These are phyloP conservation scores for Cordyceps farinosa DNA, from an alignment of 2,329 filamentous ascomycete genomes.

Conservation along the genomic window DNA sequence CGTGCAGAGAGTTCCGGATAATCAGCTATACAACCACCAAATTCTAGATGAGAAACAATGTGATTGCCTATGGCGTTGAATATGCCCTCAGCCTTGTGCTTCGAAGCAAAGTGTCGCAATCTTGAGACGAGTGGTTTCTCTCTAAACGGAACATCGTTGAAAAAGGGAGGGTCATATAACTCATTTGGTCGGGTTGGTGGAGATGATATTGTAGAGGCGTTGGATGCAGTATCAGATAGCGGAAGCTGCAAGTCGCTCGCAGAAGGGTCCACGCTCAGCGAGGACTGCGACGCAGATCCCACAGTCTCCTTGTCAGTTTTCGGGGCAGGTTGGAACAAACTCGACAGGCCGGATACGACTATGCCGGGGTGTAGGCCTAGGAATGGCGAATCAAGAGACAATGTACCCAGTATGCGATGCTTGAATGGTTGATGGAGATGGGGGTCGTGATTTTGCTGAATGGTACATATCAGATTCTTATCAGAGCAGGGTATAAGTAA, in stretches of 20 bases:
- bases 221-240: slow-evolving; percentile 11
- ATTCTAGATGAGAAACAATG: slow-evolving; percentile 77
- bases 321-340: slow-evolving; percentile 60
- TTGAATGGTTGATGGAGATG: slow-evolving; percentile 47
- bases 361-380: slow-evolving; percentile 87
- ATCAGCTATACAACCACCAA: slow-evolving; percentile 76
- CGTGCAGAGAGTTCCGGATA: slow-evolving; percentile 65
- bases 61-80: slow-evolving; percentile 68
- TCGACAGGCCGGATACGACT: slow-evolving; percentile 74
- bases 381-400: slow-evolving; percentile 84
- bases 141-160: slow-evolving; percentile 68
- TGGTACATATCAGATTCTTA: not conserved
- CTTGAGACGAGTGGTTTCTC: slow-evolving; percentile 67
- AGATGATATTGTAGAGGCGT: slow-evolving; percentile 16
- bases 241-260: not conserved
- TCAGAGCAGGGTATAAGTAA: not conserved
- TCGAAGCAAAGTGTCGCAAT: slow-evolving; percentile 73
- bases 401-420: slow-evolving; percentile 73
- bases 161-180: slow-evolving; percentile 71
- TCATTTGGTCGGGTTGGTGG: slow-evolving; percentile 42
- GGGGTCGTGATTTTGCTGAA: slow-evolving; percentile 33
- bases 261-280: slow-evolving; percentile 15
- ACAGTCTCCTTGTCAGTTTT: slow-evolving; percentile 17
- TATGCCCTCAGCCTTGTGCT: slow-evolving; percentile 69
- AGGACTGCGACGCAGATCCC: slow-evolving; percentile 3